Evolutionary conservation across 2,329 filamentous ascomycete genomes (phyloP).

Genomic region (Byssoonygena ceratinophila): DNA sequence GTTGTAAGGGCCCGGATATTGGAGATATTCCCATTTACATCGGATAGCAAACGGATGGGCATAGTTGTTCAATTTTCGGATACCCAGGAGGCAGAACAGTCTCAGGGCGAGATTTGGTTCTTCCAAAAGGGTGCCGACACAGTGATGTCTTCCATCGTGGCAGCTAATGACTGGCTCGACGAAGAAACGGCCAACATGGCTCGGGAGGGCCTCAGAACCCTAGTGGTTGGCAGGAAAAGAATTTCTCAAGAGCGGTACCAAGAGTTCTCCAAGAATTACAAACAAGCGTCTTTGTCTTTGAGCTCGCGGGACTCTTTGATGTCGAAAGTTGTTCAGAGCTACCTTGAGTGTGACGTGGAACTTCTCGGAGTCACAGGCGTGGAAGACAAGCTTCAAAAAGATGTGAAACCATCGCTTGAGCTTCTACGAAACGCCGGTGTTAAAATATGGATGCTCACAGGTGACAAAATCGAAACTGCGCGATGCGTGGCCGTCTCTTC

Average conservation of each 20-base stretch:
- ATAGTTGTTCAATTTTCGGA: constrained; percentile 82
- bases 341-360: constrained; percentile 80
- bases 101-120: constrained; percentile 82
- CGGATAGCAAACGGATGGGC: constrained; percentile 95
- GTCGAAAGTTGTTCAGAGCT: constrained; percentile 65
- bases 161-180: constrained; percentile 94
- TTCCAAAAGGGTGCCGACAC: constrained; percentile 98
- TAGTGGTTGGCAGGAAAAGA: constrained; percentile 88
- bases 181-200: constrained; percentile 99
- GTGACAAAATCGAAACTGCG: constrained; percentile 96
- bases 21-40: constrained; percentile 95
- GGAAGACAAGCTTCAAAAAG: constrained; percentile 88
- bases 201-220: constrained; percentile 80
- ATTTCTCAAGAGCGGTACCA: constrained; percentile 68
- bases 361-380: constrained; percentile 95
- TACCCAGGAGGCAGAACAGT: constrained; percentile 40
- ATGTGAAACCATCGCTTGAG: constrained; percentile 92
- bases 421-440: constrained; percentile 92
- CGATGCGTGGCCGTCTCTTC: constrained; percentile 91
- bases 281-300: constrained; percentile 70
- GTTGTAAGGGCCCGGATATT: constrained; percentile 81
- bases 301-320: constrained; percentile 71
- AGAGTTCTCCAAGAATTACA: constrained; percentile 64
- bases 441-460: constrained; percentile 99
- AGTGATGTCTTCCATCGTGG: constrained; percentile 93